Evolutionary conservation across 768 basidiomycete species (phyloP), one percentile per base, ranked within the genome.

Genomic region (Trametes sanguinea): DNA sequence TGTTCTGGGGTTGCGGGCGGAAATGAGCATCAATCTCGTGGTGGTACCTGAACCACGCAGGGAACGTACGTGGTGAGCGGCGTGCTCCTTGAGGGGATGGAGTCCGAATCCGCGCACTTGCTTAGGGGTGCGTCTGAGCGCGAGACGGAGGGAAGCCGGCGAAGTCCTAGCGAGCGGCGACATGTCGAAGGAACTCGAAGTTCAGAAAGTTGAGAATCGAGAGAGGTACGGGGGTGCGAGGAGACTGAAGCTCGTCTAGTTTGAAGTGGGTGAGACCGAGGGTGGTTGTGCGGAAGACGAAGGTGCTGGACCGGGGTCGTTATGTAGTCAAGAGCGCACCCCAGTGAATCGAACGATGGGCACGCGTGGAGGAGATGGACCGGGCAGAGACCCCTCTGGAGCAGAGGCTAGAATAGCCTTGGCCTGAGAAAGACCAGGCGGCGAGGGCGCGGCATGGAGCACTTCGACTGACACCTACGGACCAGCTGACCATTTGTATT

Each of bases 51-150:
- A 16, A 14, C 42, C 8, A 37, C 11, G 35, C 35, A 37, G 35
- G 11, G 14, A 14, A 76, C 84, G 68, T 57, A 83, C 81, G 47
- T 37, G 17, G 57, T 64, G 57, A 14, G 57, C 62, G 30, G 54
- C 48, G 57, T 64, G 62, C 35, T 37, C 46, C 14, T 55, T 55
- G 22, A 33, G 33, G 16, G 57, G 58, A 57, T 59, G 54, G 16
- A 64, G 57, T 33, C 54, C 62, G 33, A 54, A 64, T 11, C 32
- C 53, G 33, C 54, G 62, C 32, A 57, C 37, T n/a, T 55, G 57
- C 54, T 32, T 43, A 8, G 62, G 62, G 35, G 53, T 33, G 55
- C 62, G 46, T 42, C 57, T 35, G 57, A 57, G 63, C 27, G 59
- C 58, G 39, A 43, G n/a, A 37, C 63, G 63, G 43, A 60, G 42